phyloP scores from a whole-genome alignment of 768 basidiomycete genomes.

The Phlebiopsis gigantea region DNA sequence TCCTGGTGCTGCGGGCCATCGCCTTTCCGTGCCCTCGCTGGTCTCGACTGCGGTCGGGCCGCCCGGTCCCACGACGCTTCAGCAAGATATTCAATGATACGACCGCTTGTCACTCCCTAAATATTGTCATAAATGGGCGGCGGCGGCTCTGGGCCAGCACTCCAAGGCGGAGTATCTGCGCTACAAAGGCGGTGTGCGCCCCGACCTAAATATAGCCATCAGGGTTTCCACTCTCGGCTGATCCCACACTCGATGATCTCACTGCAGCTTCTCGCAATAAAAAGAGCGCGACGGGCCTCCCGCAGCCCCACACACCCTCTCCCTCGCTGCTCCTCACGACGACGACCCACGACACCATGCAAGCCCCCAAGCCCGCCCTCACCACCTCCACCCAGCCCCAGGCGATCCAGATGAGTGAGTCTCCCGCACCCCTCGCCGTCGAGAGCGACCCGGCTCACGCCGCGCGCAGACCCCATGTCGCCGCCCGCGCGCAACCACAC shows the following conservation, averaged over 20 bases:
- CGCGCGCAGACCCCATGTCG: constrained; percentile 39
- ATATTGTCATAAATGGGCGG: no score
- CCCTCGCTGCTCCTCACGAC: background rate
- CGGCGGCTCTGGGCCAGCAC: no score
- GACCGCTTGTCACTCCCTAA: no score
- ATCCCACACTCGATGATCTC: constrained; percentile 2
- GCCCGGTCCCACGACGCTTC: no score
- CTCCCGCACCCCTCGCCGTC: background rate
- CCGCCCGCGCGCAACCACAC: constrained; percentile 31
- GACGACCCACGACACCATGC: constrained; percentile 20
- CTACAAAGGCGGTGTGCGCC: background rate
- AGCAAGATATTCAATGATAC: no score
- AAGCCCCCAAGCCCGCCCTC: constrained; percentile 25
- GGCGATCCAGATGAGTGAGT: constrained; percentile 61
- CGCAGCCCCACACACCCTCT: background rate
- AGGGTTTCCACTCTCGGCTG: background rate
- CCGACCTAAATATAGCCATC: constrained; percentile 1
- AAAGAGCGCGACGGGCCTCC: background rate
- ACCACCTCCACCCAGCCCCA: constrained; percentile 50
- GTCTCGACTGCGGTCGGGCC: background rate
- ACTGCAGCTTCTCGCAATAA: background rate
- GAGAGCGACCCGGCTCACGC: background rate
- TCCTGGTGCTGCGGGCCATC: background rate
- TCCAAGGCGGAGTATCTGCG: background rate
- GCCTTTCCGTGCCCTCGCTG: background rate